phyloP scores from a whole-genome alignment of 176 grass and related monocot species.

The Carex kokanica region DNA sequence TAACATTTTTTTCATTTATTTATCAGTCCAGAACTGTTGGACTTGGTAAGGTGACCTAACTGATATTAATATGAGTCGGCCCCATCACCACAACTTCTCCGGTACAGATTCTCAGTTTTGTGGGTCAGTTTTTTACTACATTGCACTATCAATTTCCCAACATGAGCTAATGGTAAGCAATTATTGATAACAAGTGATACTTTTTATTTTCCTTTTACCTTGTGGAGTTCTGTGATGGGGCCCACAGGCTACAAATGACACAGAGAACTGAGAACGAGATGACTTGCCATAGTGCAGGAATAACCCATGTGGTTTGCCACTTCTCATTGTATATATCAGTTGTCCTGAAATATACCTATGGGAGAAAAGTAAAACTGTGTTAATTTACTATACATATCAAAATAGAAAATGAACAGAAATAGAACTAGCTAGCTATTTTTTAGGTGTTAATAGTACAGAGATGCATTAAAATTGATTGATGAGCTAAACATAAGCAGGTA shows the following conservation, averaged over 20 bases:
- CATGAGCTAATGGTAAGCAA: not conserved
- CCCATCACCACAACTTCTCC: not conserved
- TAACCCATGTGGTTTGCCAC: conserved; percentile 72
- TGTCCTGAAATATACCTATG: conserved; percentile 66
- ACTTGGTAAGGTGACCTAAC: not conserved
- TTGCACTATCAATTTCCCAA: not conserved
- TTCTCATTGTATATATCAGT: conserved; percentile 51
- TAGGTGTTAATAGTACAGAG: not conserved
- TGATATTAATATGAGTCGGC: no score
- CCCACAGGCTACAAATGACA: conserved; percentile 55
- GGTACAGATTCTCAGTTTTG: not conserved
- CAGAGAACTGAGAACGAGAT: conserved; percentile 77
- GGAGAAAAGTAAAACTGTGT: not conserved
- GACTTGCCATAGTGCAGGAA: conserved; percentile 74
- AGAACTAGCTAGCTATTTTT: not conserved
- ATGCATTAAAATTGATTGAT: not conserved
- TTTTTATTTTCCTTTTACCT: conserved; percentile 37
- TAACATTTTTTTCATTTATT: not conserved
- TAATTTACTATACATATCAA: not conserved
- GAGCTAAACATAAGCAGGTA: not conserved
- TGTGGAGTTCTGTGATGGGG: conserved; percentile 49
- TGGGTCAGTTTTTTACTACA: not conserved
- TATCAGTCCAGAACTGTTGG: not conserved
- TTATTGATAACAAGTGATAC: not conserved
- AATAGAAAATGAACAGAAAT: conserved; percentile 5